These are phyloP conservation scores for Veloboletus limbatus DNA, from an alignment of 1,284 basidiomycete genomes.

Conservation along the genomic window DNA sequence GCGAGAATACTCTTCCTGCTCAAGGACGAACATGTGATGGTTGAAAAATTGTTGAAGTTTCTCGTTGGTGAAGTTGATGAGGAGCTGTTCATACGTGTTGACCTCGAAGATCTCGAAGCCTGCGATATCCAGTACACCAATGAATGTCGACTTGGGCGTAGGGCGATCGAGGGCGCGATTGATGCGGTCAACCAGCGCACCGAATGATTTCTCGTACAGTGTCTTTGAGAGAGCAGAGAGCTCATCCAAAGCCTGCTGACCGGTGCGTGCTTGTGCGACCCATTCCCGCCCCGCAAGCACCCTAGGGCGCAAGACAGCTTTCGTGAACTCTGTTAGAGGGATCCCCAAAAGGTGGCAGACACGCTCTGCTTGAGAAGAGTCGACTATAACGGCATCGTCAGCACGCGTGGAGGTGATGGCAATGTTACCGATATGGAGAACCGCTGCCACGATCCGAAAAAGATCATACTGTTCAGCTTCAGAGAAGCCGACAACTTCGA, in stretches of 20 bases:
- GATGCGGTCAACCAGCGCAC: slow-evolving; percentile 90
- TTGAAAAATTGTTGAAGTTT: slow-evolving; percentile 98
- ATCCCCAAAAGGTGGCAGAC: slow-evolving; percentile 93
- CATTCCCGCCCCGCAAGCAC: slow-evolving; percentile 96
- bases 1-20: slow-evolving; percentile 97
- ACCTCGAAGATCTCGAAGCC: slow-evolving; percentile 96
- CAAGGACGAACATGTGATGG: slow-evolving; percentile 99
- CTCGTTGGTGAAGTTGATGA: slow-evolving; percentile 99
- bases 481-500: slow-evolving; percentile 87
- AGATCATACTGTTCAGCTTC: slow-evolving; percentile 85
- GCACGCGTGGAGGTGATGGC: slow-evolving; percentile 77
- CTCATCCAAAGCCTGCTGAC: slow-evolving; percentile 92
- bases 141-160: slow-evolving; percentile 91
- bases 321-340: slow-evolving; percentile 86
- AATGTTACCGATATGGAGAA: slow-evolving; percentile 97
- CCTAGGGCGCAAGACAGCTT: slow-evolving; percentile 83
- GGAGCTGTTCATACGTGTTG: slow-evolving; percentile 95
- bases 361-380: slow-evolving; percentile 81
- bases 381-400: slow-evolving; percentile 86
- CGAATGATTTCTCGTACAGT: slow-evolving; percentile 96
- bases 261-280: slow-evolving; percentile 91
- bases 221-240: slow-evolving; percentile 93
- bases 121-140: slow-evolving; percentile 98
- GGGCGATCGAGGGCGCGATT: slow-evolving; percentile 94
- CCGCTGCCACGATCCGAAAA: slow-evolving; percentile 91